These are phyloP conservation scores for Gaultheria prostrata DNA, from an alignment of 148 eudicot genomes.

Conservation along the genomic window DNA sequence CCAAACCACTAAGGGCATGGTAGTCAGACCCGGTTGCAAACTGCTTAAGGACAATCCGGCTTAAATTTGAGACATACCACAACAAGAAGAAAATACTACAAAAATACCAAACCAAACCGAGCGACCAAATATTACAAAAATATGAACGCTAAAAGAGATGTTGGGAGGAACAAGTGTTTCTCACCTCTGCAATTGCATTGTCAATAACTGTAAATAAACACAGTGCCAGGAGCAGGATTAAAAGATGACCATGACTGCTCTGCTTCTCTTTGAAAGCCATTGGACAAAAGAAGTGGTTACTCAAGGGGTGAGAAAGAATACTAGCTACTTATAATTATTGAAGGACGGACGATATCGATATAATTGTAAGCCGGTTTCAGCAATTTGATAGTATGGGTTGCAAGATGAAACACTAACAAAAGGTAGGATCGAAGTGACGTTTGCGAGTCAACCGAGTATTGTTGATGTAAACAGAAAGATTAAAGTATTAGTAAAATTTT, in stretches of 20 bases:
- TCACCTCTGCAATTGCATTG: conserved; percentile 7
- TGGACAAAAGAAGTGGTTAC: background rate
- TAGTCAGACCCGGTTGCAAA: too few species aligned
- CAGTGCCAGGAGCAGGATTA: background rate
- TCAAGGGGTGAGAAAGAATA: background rate
- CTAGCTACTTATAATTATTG: background rate
- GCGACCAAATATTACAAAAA: background rate
- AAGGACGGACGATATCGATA: background rate
- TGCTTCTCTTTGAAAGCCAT: conserved; percentile 7
- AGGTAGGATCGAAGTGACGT: background rate
- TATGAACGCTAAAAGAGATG: background rate
- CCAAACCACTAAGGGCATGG: too few species aligned
- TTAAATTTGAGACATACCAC: too few species aligned
- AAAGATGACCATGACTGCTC: background rate
- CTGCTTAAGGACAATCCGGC: too few species aligned
- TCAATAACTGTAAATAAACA: background rate
- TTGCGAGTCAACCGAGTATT: background rate
- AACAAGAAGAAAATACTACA: too few species aligned
- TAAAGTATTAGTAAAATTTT: background rate
- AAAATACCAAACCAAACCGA: too few species aligned
- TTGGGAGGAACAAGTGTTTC: background rate
- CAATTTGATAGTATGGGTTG: background rate
- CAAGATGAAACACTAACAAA: background rate
- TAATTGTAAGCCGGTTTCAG: background rate
- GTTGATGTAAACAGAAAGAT: background rate